Base-by-base conservation (phyloP, 257 asterid genomes). In the Mitragyna speciosa region DNA sequence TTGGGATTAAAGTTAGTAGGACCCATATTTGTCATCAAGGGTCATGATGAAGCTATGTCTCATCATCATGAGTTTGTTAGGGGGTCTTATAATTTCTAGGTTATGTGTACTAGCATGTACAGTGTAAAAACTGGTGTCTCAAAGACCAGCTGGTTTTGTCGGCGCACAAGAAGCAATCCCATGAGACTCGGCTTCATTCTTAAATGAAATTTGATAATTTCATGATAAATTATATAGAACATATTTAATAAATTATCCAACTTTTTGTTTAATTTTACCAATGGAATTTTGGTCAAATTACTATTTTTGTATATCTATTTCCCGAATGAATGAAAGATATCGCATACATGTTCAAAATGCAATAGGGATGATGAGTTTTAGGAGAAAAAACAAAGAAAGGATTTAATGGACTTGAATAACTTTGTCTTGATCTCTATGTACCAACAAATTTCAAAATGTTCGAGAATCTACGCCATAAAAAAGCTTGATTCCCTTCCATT, bases 71-170 rank as follows among this genome's bases (percentile, higher is more conserved):
- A 67, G 72, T 36, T n/a, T 66, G 71, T 61, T 61, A 61, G 6
- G 31, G 36, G 36, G 36, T 63, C 68, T 6, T 56, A 1, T 56
- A 1, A 5, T 8, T 61, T 61, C n/a, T 5, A 61, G 4, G 33
- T 0, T 6, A 8, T 61, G 14, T n/a, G 7, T 0, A 10, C 67
- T n/a, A 24, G 67, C 43, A 31, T 28, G 70, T 26, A 26, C 20
- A 9, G 69, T 30, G 3, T n/a, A 7, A 61, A 24, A 36, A 36
- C 4, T 19, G 73, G 6, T 33, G 72, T 16, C 72, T 19, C 39
- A n/a, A 64, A 15, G 12, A 76, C 83, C 78, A 72, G 78, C 74
- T 79, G 83, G 74, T 31, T 63, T 24, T 79, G 83, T 79, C 83
- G 83, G 83, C 83, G 74, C 39, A 49, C 54, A 19, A 51, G 19